phyloP scores from a whole-genome alignment of 352 stramenopile species.

The Aphanomyces stellatus region DNA sequence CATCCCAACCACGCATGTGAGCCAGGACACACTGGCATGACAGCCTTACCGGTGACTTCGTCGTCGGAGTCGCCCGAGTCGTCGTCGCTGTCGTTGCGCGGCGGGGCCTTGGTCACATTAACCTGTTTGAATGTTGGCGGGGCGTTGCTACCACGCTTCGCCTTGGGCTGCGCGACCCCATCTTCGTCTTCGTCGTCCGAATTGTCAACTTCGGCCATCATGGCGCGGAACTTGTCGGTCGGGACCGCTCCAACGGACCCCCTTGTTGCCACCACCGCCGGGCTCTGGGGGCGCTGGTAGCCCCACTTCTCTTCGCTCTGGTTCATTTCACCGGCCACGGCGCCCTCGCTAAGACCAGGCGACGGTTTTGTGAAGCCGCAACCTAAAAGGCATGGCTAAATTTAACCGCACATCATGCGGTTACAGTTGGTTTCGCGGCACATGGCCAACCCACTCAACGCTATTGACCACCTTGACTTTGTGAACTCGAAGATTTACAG shows the following conservation, averaged over 20 bases:
- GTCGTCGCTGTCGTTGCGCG: conserved; percentile 10
- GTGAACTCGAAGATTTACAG: no score
- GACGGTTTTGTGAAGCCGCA: no score
- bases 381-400: no score
- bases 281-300: not conserved
- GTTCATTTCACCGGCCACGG: not conserved
- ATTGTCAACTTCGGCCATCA: conserved; percentile 19
- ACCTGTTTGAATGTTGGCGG: not conserved
- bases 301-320: conserved; percentile 13
- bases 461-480: no score
- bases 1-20: not conserved
- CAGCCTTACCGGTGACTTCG: conserved; percentile 4
- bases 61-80: conserved; percentile 21
- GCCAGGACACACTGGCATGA: conserved; percentile 1
- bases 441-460: no score
- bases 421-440: no score
- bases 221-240: conserved; percentile 7
- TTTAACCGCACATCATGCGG: no score
- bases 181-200: not conserved
- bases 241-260: not conserved
- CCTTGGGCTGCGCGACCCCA: not conserved
- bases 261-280: no score
- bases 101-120: not conserved
- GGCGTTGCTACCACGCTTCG: not conserved
- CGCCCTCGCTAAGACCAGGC: not conserved